These are phyloP conservation scores for Mollisia scopiformis DNA, from an alignment of 2,329 filamentous ascomycete genomes.

Conservation along the genomic window DNA sequence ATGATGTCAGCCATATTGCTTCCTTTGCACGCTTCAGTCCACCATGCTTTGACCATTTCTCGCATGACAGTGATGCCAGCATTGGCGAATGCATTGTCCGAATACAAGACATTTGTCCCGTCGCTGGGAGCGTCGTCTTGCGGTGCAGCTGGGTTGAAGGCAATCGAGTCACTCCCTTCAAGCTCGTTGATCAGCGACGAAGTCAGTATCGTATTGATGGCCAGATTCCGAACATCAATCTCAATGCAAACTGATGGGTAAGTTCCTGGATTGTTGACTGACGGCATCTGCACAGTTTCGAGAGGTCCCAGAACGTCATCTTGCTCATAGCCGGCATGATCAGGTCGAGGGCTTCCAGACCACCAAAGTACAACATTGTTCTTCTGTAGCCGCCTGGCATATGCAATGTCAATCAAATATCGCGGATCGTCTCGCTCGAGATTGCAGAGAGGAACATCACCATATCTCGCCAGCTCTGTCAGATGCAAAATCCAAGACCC, in stretches of 20 bases:
- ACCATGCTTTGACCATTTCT: slow-evolving; percentile 99
- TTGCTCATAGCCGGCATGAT: slow-evolving; percentile 94
- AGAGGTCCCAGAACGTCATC: slow-evolving; percentile 85
- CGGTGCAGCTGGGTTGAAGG: slow-evolving; percentile 76
- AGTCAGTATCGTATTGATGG: slow-evolving; percentile 96
- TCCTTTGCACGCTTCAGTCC: slow-evolving; percentile 88
- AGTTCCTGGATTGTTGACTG: slow-evolving; percentile 88
- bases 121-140: slow-evolving; percentile 62
- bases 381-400: slow-evolving; percentile 84
- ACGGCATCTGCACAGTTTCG: slow-evolving; percentile 89
- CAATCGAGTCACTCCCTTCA: slow-evolving; percentile 84
- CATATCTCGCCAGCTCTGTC: slow-evolving; percentile 85
- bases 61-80: slow-evolving; percentile 88
- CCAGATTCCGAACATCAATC: slow-evolving; percentile 87
- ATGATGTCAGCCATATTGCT: slow-evolving; percentile 96
- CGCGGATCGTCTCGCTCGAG: slow-evolving; percentile 91
- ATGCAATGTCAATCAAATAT: slow-evolving; percentile 94
- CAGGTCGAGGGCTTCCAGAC: slow-evolving; percentile 83
- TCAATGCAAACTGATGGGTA: slow-evolving; percentile 98
- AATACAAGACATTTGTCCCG: slow-evolving; percentile 72
- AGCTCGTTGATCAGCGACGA: slow-evolving; percentile 96
- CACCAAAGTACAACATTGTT: slow-evolving; percentile 98
- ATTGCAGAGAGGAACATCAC: slow-evolving; percentile 93
- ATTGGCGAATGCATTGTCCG: slow-evolving; percentile 90
- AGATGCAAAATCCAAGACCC: slow-evolving; percentile 91